A percentile compares a stretch with the other conserved stretches of the same genome.
Evolutionary conservation across 495 filamentous ascomycete genomes (phyloP).

Genomic region (Xylaria venustula): DNA sequence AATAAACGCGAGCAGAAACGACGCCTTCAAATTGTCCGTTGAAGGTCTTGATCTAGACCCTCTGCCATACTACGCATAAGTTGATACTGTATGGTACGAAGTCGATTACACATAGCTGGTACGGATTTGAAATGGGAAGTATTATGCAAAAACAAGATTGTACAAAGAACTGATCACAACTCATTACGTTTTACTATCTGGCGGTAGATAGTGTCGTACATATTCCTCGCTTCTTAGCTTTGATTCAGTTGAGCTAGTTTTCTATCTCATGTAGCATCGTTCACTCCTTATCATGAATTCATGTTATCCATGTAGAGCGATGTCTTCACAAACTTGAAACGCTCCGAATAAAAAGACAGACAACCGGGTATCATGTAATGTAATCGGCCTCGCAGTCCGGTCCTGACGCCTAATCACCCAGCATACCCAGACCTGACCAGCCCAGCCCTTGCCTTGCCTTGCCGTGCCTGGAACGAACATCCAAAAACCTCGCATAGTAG

Average conservation of each 20-base stretch:
- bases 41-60: slow-evolving; percentile 71
- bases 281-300: background rate
- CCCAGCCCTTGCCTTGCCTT: background rate
- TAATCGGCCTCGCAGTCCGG: slow-evolving; percentile 8
- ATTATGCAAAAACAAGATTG: background rate
- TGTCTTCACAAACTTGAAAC: background rate
- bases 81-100: background rate
- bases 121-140: background rate
- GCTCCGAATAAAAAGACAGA: background rate
- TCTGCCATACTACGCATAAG: slow-evolving; percentile 53
- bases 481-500: background rate
- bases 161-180: background rate
- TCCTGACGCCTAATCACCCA: slow-evolving; percentile 4
- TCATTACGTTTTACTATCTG: background rate
- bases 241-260: too few relatives aligned
- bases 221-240: background rate
- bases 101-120: background rate
- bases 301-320: background rate
- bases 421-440: background rate
- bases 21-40: slow-evolving; percentile 76
- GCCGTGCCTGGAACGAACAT: slow-evolving; percentile 1
- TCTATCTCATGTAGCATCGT: background rate
- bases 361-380: slow-evolving; percentile 12
- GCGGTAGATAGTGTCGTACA: background rate
- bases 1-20: slow-evolving; percentile 50